phyloP scores from a whole-genome alignment of 345 rosid genomes.

The Salix koriyanagi region DNA sequence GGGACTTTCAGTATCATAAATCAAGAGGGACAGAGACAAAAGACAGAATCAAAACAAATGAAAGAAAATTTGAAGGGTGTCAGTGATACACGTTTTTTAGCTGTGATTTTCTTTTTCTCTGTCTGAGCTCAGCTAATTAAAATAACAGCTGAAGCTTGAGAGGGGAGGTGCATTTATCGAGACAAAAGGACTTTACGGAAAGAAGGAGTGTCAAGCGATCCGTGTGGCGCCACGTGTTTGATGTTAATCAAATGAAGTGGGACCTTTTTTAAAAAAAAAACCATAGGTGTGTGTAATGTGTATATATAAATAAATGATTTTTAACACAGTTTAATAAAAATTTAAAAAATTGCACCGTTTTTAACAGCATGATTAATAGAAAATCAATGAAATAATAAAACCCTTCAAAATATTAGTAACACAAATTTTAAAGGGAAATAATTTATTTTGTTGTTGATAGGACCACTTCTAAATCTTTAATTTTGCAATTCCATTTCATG shows the following conservation, averaged over 20 bases:
- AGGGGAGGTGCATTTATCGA: neutral
- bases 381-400: too few species aligned
- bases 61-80: neutral
- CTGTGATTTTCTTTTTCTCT: neutral
- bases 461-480: too few species aligned
- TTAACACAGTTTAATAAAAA: too few species aligned
- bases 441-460: too few species aligned
- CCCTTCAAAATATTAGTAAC: too few species aligned
- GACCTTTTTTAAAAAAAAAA: too few species aligned
- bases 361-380: too few species aligned
- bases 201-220: constrained; percentile 27
- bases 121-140: neutral
- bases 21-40: neutral
- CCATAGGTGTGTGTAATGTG: too few species aligned
- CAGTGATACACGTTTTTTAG: neutral
- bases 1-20: neutral
- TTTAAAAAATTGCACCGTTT: too few species aligned
- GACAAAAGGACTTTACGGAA: neutral
- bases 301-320: too few species aligned
- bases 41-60: neutral
- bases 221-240: constrained; percentile 43
- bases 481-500: too few species aligned
- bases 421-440: too few species aligned
- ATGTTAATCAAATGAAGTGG: neutral
- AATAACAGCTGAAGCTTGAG: neutral